Evolutionary conservation across 2,329 filamentous ascomycete genomes (phyloP), one percentile per base, ranked within the genome.

Genomic region (Exophiala xenobiotica): DNA sequence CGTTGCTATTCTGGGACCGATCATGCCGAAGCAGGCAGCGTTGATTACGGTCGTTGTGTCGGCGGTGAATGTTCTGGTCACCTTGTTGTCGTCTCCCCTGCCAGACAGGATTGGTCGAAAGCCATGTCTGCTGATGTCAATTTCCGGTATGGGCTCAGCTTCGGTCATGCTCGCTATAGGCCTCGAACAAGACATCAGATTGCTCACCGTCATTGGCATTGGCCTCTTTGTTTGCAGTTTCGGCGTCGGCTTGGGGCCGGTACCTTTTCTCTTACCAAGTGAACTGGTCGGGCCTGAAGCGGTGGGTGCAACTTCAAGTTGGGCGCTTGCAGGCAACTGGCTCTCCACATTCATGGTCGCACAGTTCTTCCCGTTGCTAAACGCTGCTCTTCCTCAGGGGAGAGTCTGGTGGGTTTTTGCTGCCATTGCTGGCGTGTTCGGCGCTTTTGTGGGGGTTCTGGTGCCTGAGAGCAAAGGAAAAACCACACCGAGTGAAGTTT

Each of bases 331-430:
- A 1, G 86, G 88, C 11, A 97, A 93, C 68, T 97, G 95, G 77
- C 77, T 89, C 20, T 87, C 90, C 0, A 97, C 92, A 0, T 97
- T 96, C 65, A 62, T 95, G 18, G 90, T 99, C 2, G 91, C 92
- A 0, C 90, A 96, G 63, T 95, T 96, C 71, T 96, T 99, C 75
- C 92, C 93, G 0, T 79, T 96, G 16, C 70, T 95, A 54, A 95
- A 95, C 65, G 80, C 82, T 37, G 80, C 79, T 3, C 71, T 96
- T 45, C 87, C 85, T 0, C 79, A 85, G 2, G 91, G 92, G 1
- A 88, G 86, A 74, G 87, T 93, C 0, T 99, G 95, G 67, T 95
- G 93, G 66, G 77, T 96, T n/a, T 99, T 99, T 68, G 84, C 90
- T 0, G 85, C 68, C 0, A 72, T 95, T 55, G 90, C 90, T 0